These are phyloP conservation scores for Amanita molliuscula DNA, from an alignment of 768 basidiomycete genomes.

Conservation along the genomic window DNA sequence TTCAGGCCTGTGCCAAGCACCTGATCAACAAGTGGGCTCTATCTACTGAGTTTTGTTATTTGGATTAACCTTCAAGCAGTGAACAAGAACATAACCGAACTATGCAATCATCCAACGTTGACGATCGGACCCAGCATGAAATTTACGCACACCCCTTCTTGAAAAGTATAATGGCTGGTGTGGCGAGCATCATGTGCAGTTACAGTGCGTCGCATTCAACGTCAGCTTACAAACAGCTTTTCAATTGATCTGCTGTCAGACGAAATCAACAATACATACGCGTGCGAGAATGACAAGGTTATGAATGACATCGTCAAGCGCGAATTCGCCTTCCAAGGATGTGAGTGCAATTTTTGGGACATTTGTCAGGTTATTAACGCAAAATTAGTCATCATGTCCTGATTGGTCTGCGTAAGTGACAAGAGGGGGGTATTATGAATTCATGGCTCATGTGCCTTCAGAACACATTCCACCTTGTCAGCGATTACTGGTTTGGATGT, in stretches of 20 bases:
- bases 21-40: constrained; percentile 57
- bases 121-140: constrained; percentile 74
- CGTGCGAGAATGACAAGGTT: constrained; percentile 64
- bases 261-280: constrained; percentile 58
- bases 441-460: constrained; percentile 7
- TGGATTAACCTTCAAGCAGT: constrained; percentile 18
- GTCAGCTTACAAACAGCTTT: neutral
- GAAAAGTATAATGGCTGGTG: constrained; percentile 64
- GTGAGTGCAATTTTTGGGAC: constrained; percentile 21
- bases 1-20: constrained; percentile 85
- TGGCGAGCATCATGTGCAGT: constrained; percentile 66
- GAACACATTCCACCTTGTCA: constrained; percentile 48
- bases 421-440: neutral
- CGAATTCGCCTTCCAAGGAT: constrained; percentile 72
- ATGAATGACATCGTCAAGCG: constrained; percentile 68
- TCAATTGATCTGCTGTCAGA: constrained; percentile 25
- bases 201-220: constrained; percentile 38
- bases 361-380: neutral
- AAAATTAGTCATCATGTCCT: constrained; percentile 49
- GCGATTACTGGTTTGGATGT: constrained; percentile 58
- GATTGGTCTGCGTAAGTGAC: constrained; percentile 55
- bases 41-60: neutral
- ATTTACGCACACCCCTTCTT: constrained; percentile 64
- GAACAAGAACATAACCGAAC: constrained; percentile 62
- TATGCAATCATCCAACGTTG: constrained; percentile 51